Percentiles rank a stretch among this genome's conserved stretches.
phyloP scores from a whole-genome alignment of 345 rosid species.

The Laguncularia racemosa region DNA sequence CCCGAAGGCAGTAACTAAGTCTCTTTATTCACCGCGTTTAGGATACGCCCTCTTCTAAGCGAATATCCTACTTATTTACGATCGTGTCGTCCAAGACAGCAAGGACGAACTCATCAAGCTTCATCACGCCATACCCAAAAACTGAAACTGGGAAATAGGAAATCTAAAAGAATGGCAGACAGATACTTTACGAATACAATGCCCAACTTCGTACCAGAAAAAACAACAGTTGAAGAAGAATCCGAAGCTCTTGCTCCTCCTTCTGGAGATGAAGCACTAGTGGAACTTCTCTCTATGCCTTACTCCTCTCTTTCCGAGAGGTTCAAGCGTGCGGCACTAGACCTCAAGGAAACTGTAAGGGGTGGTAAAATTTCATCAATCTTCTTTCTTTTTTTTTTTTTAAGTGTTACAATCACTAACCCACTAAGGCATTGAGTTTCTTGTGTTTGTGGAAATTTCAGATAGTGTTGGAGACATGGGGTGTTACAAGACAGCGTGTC shows the following conservation, averaged over 20 bases:
- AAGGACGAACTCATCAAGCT: not conserved
- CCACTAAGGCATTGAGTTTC: no score
- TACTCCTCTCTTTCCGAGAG: conserved; percentile 45
- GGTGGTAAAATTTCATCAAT: no score
- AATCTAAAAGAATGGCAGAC: conserved; percentile 38
- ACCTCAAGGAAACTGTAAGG: conserved; percentile 66
- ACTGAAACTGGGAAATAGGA: no score
- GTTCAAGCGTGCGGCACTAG: conserved; percentile 53
- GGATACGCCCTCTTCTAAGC: no score
- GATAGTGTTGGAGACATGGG: conserved; percentile 55
- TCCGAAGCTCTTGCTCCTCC: not conserved
- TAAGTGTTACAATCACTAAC: not conserved
- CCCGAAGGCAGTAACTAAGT: no score
- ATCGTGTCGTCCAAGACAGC: no score
- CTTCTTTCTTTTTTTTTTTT: conserved; percentile 1
- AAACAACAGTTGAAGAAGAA: conserved; percentile 3
- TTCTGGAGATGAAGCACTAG: conserved; percentile 23
- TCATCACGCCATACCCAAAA: not conserved
- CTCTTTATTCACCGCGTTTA: no score
- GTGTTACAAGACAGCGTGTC: conserved; percentile 32
- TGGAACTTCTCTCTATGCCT: conserved; percentile 58
- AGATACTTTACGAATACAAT: conserved; percentile 54
- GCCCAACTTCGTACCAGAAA: conserved; percentile 45
- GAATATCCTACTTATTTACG: no score
- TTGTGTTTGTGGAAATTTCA: conserved; percentile 19